Conservation (phyloP, 306 rosid species). For the Prunus kanzakura region DNA sequence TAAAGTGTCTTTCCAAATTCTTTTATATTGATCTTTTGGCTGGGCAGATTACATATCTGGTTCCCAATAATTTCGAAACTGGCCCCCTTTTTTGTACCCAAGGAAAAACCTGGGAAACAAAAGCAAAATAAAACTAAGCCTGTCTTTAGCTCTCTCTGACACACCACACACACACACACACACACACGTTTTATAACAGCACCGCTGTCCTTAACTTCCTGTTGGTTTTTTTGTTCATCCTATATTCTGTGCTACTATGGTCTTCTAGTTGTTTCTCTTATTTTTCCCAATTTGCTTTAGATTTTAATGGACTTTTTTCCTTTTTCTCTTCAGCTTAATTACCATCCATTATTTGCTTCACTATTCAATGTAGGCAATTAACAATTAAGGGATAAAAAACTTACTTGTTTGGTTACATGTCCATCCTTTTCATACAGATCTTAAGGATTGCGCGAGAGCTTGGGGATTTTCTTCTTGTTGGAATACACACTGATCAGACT, state of each 20-base stretch:
- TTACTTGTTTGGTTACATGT: background rate
- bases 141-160: background rate
- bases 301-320: background rate
- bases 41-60: background rate
- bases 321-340: background rate
- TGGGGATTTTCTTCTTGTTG: slow-evolving; percentile 97
- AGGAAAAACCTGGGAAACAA: background rate
- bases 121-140: background rate
- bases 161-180: background rate
- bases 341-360: background rate
- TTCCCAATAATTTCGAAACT: background rate
- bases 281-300: background rate
- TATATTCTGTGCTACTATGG: background rate
- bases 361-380: background rate
- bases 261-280: background rate
- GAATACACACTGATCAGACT: slow-evolving; percentile 90
- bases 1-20: background rate
- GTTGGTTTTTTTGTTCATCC: background rate
- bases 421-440: slow-evolving; percentile 48
- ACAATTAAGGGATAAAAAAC: background rate
- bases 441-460: slow-evolving; percentile 80
- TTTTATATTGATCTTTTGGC: background rate
- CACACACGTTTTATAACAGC: background rate
- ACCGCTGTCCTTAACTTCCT: background rate
- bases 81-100: background rate